Conservation (phyloP, 2,329 filamentous ascomycete genomes). For the Epichloe sibirici region DNA sequence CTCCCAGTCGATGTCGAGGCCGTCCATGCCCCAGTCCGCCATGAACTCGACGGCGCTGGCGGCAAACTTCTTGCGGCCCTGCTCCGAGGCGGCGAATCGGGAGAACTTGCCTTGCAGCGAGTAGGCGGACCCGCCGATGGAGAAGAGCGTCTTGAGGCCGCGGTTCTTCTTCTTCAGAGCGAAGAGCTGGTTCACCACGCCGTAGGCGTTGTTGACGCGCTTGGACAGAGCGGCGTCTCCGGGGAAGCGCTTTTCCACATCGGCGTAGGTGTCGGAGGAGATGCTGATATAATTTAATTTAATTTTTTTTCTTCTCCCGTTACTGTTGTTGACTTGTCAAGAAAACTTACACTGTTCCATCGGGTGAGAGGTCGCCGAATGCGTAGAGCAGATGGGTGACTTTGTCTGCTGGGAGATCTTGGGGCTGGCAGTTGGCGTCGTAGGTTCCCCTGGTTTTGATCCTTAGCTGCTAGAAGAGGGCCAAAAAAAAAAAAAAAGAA, state of each 20-base stretch:
- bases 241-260: constrained; percentile 56
- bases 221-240: constrained; percentile 46
- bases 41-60: constrained; percentile 55
- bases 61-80: constrained; percentile 54
- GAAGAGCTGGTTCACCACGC: constrained; percentile 65
- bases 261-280: constrained; percentile 23
- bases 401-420: constrained; percentile 53
- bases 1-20: constrained; percentile 47
- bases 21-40: constrained; percentile 51
- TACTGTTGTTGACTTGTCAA: fast-evolving
- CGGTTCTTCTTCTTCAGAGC: constrained; percentile 65
- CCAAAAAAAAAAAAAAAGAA: no score
- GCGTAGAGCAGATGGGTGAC: constrained; percentile 64
- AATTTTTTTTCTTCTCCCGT: background rate
- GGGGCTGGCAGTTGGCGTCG: constrained; percentile 56
- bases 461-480: constrained; percentile 4
- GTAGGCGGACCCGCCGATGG: constrained; percentile 72
- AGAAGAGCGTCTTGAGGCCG: constrained; percentile 66
- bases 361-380: constrained; percentile 32
- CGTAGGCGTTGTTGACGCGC: constrained; percentile 54
- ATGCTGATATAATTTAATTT: constrained; percentile 8
- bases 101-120: constrained; percentile 50
- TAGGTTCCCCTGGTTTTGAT: constrained; percentile 49
- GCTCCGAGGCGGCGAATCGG: constrained; percentile 45
- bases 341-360: constrained; percentile 33